A percentile compares a stretch with the other conserved stretches of the same genome.
phyloP scores from a whole-genome alignment of 2,329 filamentous ascomycete species.

The Aspergillus latus region DNA sequence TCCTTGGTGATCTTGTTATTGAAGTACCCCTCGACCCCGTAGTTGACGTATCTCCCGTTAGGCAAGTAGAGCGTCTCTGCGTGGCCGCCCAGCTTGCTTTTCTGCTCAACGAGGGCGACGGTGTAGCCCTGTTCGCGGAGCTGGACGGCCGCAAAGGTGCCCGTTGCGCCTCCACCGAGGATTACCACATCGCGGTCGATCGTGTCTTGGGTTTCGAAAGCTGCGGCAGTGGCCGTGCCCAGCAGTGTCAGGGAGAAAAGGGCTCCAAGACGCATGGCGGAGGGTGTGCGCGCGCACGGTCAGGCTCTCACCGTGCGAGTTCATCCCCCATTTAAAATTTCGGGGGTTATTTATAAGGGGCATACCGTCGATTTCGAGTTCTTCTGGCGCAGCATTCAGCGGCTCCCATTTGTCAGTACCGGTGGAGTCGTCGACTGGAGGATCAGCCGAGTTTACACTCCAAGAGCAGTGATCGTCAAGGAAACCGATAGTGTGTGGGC shows the following conservation, averaged over 20 bases:
- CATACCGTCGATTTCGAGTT: too few relatives aligned
- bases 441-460: too few relatives aligned
- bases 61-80: conserved; percentile 33
- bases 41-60: conserved; percentile 32
- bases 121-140: conserved; percentile 33
- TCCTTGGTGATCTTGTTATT: conserved; percentile 32
- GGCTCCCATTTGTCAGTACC: too few relatives aligned
- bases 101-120: conserved; percentile 38
- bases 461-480: neutral
- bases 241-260: neutral
- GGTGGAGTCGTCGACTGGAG: too few relatives aligned
- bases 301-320: too few relatives aligned
- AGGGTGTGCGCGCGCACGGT: too few relatives aligned
- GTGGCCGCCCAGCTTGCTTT: conserved; percentile 38
- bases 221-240: neutral
- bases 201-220: neutral
- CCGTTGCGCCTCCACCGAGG: conserved; percentile 38
- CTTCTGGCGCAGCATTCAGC: too few relatives aligned
- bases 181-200: conserved; percentile 31
- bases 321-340: too few relatives aligned
- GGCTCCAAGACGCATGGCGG: neutral
- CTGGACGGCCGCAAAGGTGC: conserved; percentile 35
- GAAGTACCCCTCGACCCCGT: conserved; percentile 34
- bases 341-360: too few relatives aligned
- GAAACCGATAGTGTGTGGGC: neutral